Conservation (phyloP, 139 green algal genomes). For the Coccomyxa sp. region DNA sequence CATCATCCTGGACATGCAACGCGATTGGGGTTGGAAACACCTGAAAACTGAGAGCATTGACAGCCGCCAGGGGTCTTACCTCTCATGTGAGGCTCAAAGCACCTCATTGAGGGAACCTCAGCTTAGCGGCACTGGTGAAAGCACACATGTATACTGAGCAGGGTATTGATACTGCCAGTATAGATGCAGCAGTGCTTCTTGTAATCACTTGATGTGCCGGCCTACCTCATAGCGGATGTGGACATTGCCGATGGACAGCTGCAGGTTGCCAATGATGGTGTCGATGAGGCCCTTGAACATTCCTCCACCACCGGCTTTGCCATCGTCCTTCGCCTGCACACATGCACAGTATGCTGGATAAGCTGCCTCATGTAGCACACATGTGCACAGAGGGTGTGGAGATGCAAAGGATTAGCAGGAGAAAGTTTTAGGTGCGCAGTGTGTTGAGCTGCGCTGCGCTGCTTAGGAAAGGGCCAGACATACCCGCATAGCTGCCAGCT, state of each 20-base stretch:
- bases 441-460: too few relatives aligned
- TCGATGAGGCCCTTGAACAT: constrained; percentile 62
- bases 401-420: too few relatives aligned
- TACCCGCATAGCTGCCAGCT: constrained; percentile 48
- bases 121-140: not conserved
- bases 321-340: not conserved
- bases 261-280: constrained; percentile 82
- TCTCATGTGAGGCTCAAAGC: not conserved
- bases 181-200: not conserved
- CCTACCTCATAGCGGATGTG: constrained; percentile 81
- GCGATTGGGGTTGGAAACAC: too few relatives aligned
- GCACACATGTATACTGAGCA: not conserved
- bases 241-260: constrained; percentile 88
- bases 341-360: not conserved
- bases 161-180: too few relatives aligned
- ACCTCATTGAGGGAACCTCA: not conserved
- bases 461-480: too few relatives aligned
- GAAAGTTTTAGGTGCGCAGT: too few relatives aligned
- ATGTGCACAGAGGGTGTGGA: not conserved
- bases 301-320: constrained; percentile 7
- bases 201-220: not conserved
- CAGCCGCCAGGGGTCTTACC: not conserved
- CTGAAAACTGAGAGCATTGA: not conserved
- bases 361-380: not conserved
- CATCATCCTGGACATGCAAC: constrained; percentile 32